Conservation (phyloP, 768 basidiomycete species). For the Lactarius deliciosus region DNA sequence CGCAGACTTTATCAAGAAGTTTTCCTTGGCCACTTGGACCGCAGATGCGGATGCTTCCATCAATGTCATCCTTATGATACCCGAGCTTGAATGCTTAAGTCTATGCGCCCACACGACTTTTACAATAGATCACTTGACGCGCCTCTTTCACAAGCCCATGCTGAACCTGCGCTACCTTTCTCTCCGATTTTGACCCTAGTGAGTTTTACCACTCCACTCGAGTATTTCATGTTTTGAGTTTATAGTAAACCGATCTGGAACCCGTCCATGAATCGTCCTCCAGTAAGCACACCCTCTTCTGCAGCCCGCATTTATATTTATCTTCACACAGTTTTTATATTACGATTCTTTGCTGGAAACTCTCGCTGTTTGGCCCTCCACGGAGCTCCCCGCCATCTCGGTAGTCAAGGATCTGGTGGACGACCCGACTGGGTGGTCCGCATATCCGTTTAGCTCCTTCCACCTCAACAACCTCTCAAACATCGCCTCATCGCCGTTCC, state of each 20-base stretch:
- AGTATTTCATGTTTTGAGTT: background rate
- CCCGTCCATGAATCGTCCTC: slow-evolving; percentile 45
- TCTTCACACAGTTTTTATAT: slow-evolving; percentile 40
- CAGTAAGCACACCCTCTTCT: slow-evolving; percentile 34
- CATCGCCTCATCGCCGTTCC: slow-evolving; percentile 46
- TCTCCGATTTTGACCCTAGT: slow-evolving; percentile 83
- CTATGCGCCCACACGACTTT: slow-evolving; percentile 76
- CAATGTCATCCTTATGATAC: slow-evolving; percentile 49
- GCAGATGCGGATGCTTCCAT: slow-evolving; percentile 64
- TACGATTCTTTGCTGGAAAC: slow-evolving; percentile 73
- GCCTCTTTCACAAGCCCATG: slow-evolving; percentile 56
- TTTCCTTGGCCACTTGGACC: slow-evolving; percentile 34
- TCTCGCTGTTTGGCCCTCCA: slow-evolving; percentile 61
- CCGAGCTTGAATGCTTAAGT: slow-evolving; percentile 48
- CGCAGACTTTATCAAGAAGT: slow-evolving; percentile 40
- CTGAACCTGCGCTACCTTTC: slow-evolving; percentile 51
- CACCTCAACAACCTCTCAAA: slow-evolving; percentile 58
- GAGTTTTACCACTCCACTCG: slow-evolving; percentile 33
- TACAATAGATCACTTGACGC: slow-evolving; percentile 62
- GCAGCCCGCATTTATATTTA: too few relatives aligned
- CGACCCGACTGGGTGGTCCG: slow-evolving; percentile 47
- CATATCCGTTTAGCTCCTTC: slow-evolving; percentile 88
- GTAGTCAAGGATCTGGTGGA: slow-evolving; percentile 51
- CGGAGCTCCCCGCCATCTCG: slow-evolving; percentile 48
- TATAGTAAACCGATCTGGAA: slow-evolving; percentile 43